Evolutionary conservation across 345 rosid species (phyloP).

Genomic region (Rubroshorea leprosula): DNA sequence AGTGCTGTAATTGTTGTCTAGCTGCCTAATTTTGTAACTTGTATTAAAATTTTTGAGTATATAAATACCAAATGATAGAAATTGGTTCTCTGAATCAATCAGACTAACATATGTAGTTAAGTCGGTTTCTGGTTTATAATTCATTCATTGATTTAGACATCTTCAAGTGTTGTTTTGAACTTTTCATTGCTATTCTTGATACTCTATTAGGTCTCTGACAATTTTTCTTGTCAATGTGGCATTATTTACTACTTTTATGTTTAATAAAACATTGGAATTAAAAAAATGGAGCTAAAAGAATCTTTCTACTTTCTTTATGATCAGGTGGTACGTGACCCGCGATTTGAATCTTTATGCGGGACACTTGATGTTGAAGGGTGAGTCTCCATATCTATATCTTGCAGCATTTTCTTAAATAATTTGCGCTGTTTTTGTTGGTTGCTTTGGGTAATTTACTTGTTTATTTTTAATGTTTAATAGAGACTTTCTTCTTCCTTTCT

Average conservation of each 20-base stretch:
- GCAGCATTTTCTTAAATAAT: neutral
- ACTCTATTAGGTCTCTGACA: neutral
- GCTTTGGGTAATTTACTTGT: neutral
- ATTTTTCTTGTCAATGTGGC: neutral
- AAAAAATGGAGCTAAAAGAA: neutral
- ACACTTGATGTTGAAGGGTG: conserved; percentile 62
- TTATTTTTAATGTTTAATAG: neutral
- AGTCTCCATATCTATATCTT: conserved; percentile 12
- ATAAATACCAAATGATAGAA: conserved; percentile 7
- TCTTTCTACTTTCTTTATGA: conserved; percentile 8
- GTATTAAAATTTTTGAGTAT: neutral
- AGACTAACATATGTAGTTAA: too few species aligned
- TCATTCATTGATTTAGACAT: too few species aligned
- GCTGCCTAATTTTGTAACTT: neutral
- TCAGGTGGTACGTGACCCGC: conserved; percentile 71
- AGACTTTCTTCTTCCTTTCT: neutral
- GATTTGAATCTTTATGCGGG: conserved; percentile 68
- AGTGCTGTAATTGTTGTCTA: neutral
- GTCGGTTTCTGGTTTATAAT: neutral
- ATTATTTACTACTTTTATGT: neutral
- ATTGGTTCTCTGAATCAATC: neutral
- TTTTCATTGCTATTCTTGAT: neutral
- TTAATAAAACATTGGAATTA: neutral
- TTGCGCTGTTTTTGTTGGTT: neutral
- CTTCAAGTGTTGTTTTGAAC: too few species aligned